Conservation (phyloP, 306 rosid genomes). For the Pterocarpus santalinus region DNA sequence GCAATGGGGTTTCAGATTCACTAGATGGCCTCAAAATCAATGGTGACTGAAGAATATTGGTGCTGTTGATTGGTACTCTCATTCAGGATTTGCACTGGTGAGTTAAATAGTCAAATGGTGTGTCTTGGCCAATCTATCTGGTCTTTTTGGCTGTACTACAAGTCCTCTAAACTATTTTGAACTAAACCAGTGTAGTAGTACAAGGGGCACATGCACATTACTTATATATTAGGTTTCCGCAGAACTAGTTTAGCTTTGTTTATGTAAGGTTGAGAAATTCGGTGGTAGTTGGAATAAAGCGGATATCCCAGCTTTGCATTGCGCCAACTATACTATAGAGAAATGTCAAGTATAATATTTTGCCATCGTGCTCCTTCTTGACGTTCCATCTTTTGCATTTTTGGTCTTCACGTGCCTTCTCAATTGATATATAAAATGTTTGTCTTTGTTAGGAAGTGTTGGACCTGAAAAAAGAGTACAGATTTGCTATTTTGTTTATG, state of each 20-base stretch:
- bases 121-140: constrained; percentile 27
- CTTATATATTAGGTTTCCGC: constrained; percentile 28
- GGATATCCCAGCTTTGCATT: constrained; percentile 46
- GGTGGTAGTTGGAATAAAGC: constrained; percentile 46
- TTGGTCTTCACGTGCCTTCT: neutral
- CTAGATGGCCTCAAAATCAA: constrained; percentile 51
- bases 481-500: neutral
- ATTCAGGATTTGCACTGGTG: constrained; percentile 14
- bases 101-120: neutral
- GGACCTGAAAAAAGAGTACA: neutral
- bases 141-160: constrained; percentile 18
- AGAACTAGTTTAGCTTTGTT: constrained; percentile 48
- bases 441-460: neutral
- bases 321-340: constrained; percentile 41
- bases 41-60: constrained; percentile 44
- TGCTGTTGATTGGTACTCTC: constrained; percentile 23
- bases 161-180: constrained; percentile 29
- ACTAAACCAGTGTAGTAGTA: constrained; percentile 44
- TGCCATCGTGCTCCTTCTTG: neutral
- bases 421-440: neutral
- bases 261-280: constrained; percentile 55
- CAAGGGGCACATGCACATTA: constrained; percentile 2
- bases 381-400: constrained; percentile 14
- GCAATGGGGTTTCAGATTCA: constrained; percentile 53
- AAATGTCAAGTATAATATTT: constrained; percentile 52